These are phyloP conservation scores for Sporisorium exsertum DNA, from an alignment of 1,284 basidiomycete genomes.

Conservation along the genomic window DNA sequence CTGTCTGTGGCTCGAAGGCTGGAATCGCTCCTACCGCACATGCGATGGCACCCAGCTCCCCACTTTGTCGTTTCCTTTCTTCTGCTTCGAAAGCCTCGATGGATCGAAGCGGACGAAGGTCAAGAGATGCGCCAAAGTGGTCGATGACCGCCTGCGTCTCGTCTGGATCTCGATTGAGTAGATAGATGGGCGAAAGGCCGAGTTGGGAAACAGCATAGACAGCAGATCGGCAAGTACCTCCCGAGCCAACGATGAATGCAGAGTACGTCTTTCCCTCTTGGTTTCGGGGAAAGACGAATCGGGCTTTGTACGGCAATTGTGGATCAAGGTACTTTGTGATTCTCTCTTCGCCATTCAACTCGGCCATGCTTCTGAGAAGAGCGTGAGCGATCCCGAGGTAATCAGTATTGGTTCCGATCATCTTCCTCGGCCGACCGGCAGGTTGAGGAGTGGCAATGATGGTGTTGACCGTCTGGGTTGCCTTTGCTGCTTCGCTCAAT, in stretches of 20 bases:
- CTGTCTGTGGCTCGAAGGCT: constrained; percentile 56
- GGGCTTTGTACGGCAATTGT: constrained; percentile 13
- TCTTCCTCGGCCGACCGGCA: constrained; percentile 32
- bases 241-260: constrained; percentile 58
- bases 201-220: constrained; percentile 52
- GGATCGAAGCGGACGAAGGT: constrained; percentile 41
- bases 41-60: constrained; percentile 45
- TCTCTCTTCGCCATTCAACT: constrained; percentile 24
- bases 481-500: constrained; percentile 39
- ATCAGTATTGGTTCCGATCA: constrained; percentile 59
- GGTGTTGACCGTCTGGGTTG: constrained; percentile 56
- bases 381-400: constrained; percentile 54
- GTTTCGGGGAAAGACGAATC: constrained; percentile 32
- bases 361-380: constrained; percentile 39
- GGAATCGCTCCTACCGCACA: constrained; percentile 66
- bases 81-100: constrained; percentile 39
- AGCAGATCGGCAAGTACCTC: constrained; percentile 52
- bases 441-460: constrained; percentile 46
- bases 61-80: constrained; percentile 23
- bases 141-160: constrained; percentile 53
- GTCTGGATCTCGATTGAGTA: constrained; percentile 48
- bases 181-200: constrained; percentile 48
- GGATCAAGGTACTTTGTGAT: constrained; percentile 41
- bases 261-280: constrained; percentile 36
- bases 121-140: constrained; percentile 43